Evolutionary conservation across 306 rosid genomes (phyloP), one percentile per base, ranked within the genome.

Genomic region (Trifolium repens): DNA sequence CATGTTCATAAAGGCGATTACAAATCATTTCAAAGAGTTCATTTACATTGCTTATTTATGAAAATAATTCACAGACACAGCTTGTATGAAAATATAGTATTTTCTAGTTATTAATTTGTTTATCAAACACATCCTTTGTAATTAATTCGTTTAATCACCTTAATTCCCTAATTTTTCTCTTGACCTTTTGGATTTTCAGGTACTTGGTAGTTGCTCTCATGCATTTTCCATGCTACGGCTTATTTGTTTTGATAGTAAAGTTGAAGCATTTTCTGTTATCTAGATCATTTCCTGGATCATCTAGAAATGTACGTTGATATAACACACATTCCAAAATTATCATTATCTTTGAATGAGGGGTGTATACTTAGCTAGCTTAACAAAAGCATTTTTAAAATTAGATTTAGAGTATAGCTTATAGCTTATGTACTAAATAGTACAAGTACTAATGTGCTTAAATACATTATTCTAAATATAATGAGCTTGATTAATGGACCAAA

Each of bases 201-300:
- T 94, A 91, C 84, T 58, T 88, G 15, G 91, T 83, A 8, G 91
- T 94, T 46, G 97, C 96, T 57, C 5, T 91, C 71, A 84, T 87
- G 88, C 96, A 87, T 66, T 49, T 94, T 69, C 97, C 97, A 62
- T 91, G 96, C 84, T 94, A 90, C 5, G 91, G 86, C n/a, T 24
- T 81, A 37, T 86, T 83, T 62, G 86, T 79, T 72, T 69, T 90
- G 44, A 66, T 89, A 24, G 50, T 89, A 67, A 87, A 69, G 79
- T 32, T 89, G 79, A 94, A 94, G 78, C 80, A 81, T 8, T 16
- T 16, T 1, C 62, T 74, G 81, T 73, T 94, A 71, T 79, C 87
- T 47, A 88, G 79, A 86, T 67, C 84, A 8, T 88, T 91, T 75
- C 91, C 92, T 2, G 77, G 69, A 17, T 93, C 96, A 15, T 74